These are phyloP conservation scores for Aaosphaeria pasadenensis DNA, from an alignment of 2,329 filamentous ascomycete species.

Conservation along the genomic window DNA sequence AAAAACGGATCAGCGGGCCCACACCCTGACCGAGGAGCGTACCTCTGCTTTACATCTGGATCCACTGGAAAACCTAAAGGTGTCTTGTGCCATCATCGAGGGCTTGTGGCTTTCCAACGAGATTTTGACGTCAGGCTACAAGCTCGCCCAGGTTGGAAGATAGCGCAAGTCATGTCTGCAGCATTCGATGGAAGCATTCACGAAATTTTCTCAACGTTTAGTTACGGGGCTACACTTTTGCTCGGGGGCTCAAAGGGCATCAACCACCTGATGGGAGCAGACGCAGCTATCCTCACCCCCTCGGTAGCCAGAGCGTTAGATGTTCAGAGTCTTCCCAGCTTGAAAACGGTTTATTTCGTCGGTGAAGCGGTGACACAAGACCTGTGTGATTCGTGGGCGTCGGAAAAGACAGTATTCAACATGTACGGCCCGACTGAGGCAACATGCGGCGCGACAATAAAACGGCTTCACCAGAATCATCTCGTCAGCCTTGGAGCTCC, in stretches of 20 bases:
- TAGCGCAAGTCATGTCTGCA: conserved; percentile 43
- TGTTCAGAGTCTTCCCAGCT: conserved; percentile 14
- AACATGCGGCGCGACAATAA: no score
- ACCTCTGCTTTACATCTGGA: background rate
- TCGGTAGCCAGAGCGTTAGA: conserved; percentile 23
- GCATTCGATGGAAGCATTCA: conserved; percentile 51
- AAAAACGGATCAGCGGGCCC: no score
- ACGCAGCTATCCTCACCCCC: conserved; percentile 4
- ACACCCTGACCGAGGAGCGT: background rate
- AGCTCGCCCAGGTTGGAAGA: conserved; percentile 52
- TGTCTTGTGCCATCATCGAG: conserved; percentile 34
- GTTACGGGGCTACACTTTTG: conserved; percentile 38
- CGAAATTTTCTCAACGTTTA: conserved; percentile 39
- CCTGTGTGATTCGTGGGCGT: background rate
- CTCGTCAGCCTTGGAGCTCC: background rate
- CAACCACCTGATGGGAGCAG: background rate
- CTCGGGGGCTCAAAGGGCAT: conserved; percentile 49
- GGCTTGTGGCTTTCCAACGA: background rate
- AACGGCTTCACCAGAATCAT: background rate
- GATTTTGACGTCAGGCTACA: background rate
- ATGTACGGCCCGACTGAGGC: conserved; percentile 5
- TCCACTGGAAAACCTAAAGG: background rate
- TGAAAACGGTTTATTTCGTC: conserved; percentile 1
- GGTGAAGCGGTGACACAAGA: conserved; percentile 1
- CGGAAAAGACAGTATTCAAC: background rate